Evolutionary conservation across 2,329 filamentous ascomycete species (phyloP).

Genomic region (Cladophialophora immunda): DNA sequence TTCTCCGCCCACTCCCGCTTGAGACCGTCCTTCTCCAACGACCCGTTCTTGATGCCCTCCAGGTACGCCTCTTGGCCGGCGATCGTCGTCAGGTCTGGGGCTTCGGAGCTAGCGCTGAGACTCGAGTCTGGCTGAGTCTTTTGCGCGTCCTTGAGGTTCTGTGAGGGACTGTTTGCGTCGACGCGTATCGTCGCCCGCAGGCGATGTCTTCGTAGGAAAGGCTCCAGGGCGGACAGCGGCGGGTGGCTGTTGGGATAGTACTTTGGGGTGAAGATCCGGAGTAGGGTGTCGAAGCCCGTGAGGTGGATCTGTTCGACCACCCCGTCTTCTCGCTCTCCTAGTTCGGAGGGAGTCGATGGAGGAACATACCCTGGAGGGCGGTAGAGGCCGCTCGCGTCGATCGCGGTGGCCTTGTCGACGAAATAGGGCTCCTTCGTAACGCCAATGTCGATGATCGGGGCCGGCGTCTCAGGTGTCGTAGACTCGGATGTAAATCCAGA

Average conservation of each 20-base stretch:
- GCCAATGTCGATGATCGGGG: slow-evolving; percentile 55
- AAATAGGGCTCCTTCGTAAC: slow-evolving; percentile 60
- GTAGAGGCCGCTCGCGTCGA: slow-evolving; percentile 51
- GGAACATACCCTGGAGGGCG: slow-evolving; percentile 29
- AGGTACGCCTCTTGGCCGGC: slow-evolving; percentile 52
- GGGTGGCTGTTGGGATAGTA: slow-evolving; percentile 56
- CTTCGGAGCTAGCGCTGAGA: neutral
- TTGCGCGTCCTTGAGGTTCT: slow-evolving; percentile 49
- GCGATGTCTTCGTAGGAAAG: slow-evolving; percentile 54
- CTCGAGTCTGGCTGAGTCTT: slow-evolving; percentile 30
- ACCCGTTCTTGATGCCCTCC: slow-evolving; percentile 44
- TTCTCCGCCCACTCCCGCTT: slow-evolving; percentile 53
- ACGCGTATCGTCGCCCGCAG: slow-evolving; percentile 54
- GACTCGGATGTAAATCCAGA: neutral
- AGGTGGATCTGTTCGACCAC: slow-evolving; percentile 55
- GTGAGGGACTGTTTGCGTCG: slow-evolving; percentile 26
- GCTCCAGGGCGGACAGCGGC: slow-evolving; percentile 51
- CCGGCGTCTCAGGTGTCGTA: neutral
- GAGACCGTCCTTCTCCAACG: slow-evolving; percentile 47
- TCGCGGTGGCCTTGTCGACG: slow-evolving; percentile 56
- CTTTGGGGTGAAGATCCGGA: slow-evolving; percentile 58
- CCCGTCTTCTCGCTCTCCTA: neutral
- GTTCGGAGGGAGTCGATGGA: neutral
- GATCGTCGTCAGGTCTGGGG: slow-evolving; percentile 22
- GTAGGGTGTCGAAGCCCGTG: slow-evolving; percentile 58